Percentiles rank a stretch among this genome's conserved stretches.
Evolutionary conservation across 2,329 filamentous ascomycete genomes (phyloP).

Genomic region (Pseudogymnoascus destructans): DNA sequence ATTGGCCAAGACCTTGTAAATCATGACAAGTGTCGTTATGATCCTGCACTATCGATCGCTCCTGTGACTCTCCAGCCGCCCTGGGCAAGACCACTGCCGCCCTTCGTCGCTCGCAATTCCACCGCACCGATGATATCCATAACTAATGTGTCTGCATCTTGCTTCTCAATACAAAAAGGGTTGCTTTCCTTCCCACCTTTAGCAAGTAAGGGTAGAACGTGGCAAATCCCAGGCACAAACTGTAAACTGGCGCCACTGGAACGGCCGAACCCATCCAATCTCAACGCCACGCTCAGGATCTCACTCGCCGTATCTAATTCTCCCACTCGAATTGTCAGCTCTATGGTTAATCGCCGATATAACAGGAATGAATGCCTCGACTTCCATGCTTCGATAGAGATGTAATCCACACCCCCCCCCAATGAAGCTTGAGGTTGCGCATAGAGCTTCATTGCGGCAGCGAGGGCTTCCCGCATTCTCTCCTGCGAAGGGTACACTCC

Average conservation of each 20-base stretch:
- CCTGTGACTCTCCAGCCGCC: slow-evolving; percentile 12
- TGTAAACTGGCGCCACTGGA: slow-evolving; percentile 9
- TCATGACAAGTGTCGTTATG: not conserved
- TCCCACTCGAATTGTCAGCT: slow-evolving; percentile 13
- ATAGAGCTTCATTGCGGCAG: slow-evolving; percentile 10
- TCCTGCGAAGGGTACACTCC: slow-evolving; percentile 7
- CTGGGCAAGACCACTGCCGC: too few relatives aligned
- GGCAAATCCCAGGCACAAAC: slow-evolving; percentile 14
- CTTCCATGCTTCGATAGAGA: not conserved
- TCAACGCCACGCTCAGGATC: slow-evolving; percentile 12
- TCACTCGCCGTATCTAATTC: slow-evolving; percentile 11
- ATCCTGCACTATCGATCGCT: not conserved
- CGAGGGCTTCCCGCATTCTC: slow-evolving; percentile 10
- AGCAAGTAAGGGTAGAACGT: slow-evolving; percentile 14
- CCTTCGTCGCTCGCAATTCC: slow-evolving; percentile 10
- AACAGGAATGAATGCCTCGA: slow-evolving; percentile 10
- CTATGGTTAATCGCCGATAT: slow-evolving; percentile 12
- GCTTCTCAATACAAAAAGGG: slow-evolving; percentile 11
- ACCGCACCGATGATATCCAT: slow-evolving; percentile 4
- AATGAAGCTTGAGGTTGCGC: not conserved
- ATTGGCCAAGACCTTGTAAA: not conserved
- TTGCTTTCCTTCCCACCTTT: slow-evolving; percentile 12
- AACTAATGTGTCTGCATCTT: slow-evolving; percentile 12
- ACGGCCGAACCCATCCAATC: slow-evolving; percentile 11
- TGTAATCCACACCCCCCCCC: not conserved